These are phyloP conservation scores for Heimioporus sp. DNA, from an alignment of 768 basidiomycete genomes.

Conservation along the genomic window DNA sequence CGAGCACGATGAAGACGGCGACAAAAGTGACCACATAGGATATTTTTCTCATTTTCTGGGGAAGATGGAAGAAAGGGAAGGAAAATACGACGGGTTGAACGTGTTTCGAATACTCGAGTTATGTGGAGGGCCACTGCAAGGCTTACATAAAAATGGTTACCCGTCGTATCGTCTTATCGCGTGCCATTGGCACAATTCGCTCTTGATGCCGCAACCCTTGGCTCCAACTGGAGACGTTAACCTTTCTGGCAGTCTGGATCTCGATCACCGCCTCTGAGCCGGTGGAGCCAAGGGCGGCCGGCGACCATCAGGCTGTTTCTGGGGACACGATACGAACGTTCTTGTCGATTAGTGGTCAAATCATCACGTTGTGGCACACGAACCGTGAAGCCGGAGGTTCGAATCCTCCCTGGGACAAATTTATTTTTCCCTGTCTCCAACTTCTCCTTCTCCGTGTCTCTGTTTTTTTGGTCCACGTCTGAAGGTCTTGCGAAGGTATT, in stretches of 20 bases:
- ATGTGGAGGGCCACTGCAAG: neutral
- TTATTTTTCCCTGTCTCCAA: too few species aligned
- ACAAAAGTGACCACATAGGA: constrained; percentile 67
- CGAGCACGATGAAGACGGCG: constrained; percentile 47
- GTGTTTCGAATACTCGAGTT: neutral
- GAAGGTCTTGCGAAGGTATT: too few species aligned
- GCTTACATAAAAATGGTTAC: neutral
- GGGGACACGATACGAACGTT: constrained; percentile 14
- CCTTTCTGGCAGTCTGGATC: too few species aligned
- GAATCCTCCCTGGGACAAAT: constrained; percentile 36
- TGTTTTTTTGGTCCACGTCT: neutral
- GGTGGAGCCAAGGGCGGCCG: neutral
- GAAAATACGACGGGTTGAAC: too few species aligned
- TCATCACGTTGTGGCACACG: constrained; percentile 40
- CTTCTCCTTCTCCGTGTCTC: too few species aligned
- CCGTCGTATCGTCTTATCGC: constrained; percentile 10
- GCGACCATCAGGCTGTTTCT: too few species aligned
- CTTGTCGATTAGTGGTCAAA: constrained; percentile 47
- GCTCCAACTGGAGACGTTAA: too few species aligned
- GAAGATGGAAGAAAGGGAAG: neutral
- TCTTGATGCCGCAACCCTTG: neutral
- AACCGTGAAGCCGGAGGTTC: constrained; percentile 42
- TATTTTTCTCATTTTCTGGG: constrained; percentile 57
- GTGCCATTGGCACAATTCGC: constrained; percentile 27
- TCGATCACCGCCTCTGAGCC: too few species aligned